Evolutionary conservation across 345 rosid species (phyloP).

Genomic region (Citrus glauca): DNA sequence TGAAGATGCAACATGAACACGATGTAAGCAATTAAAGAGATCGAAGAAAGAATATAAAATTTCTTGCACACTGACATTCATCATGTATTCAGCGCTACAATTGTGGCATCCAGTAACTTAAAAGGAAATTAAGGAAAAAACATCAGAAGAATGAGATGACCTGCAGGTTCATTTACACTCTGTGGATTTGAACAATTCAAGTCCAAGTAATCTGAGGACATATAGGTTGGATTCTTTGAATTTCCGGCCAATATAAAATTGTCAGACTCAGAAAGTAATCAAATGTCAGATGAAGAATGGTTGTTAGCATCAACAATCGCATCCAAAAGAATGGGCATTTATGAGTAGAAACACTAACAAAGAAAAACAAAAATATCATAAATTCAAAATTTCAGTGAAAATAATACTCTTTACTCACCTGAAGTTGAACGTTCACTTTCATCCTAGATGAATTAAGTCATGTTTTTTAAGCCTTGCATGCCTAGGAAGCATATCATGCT

Average conservation of each 20-base stretch:
- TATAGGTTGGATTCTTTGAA: too few relatives aligned
- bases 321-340: not conserved
- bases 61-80: too few relatives aligned
- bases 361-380: not conserved
- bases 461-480: conserved; percentile 90
- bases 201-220: too few relatives aligned
- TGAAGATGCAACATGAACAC: not conserved
- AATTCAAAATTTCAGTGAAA: too few relatives aligned
- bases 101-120: too few relatives aligned
- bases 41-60: not conserved
- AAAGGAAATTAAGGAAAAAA: too few relatives aligned
- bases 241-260: too few relatives aligned
- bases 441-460: conserved; percentile 80
- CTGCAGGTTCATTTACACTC: too few relatives aligned
- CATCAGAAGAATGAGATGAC: too few relatives aligned
- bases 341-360: not conserved
- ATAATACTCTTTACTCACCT: conserved; percentile 40
- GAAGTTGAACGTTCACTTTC: conserved; percentile 56
- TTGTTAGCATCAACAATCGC: not conserved
- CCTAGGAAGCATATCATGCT: conserved; percentile 55
- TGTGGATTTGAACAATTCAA: too few relatives aligned
- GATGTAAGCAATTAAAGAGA: conserved; percentile 1
- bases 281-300: not conserved
- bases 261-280: too few relatives aligned
- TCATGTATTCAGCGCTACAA: too few relatives aligned